Conservation (phyloP, 768 basidiomycete species). For the Boletus reticulatus region DNA sequence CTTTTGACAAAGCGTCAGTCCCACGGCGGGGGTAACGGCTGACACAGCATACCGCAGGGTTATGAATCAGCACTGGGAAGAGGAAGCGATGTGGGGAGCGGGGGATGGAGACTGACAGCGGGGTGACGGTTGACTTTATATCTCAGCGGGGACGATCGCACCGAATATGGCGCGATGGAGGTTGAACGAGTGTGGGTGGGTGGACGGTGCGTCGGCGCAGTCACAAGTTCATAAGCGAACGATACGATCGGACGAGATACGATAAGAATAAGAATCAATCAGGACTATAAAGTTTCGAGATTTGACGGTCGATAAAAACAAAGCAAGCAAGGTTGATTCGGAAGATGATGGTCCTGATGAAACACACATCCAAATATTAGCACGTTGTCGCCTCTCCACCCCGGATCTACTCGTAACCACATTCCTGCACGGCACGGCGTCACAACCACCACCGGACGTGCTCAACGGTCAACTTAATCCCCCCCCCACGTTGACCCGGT, state of each 20-base stretch:
- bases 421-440: not conserved
- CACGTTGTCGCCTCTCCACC: not conserved
- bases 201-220: conserved; percentile 9
- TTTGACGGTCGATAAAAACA: conserved; percentile 18
- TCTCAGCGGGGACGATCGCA: conserved; percentile 7
- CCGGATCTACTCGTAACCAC: conserved; percentile 3
- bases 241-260: conserved; percentile 33
- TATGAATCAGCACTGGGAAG: conserved; percentile 6
- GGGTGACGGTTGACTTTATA: conserved; percentile 33
- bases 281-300: conserved; percentile 19
- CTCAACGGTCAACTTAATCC: too few relatives aligned
- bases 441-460: too few relatives aligned
- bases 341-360: conserved; percentile 9
- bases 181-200: conserved; percentile 14
- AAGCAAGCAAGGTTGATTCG: conserved; percentile 6
- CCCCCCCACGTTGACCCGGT: not conserved
- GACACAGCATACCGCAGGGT: conserved; percentile 17
- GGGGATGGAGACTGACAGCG: conserved; percentile 10
- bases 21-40: not conserved
- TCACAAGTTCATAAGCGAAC: conserved; percentile 32
- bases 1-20: conserved; percentile 5
- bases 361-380: too few relatives aligned
- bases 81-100: conserved; percentile 9
- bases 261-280: conserved; percentile 23
- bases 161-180: conserved; percentile 15